Evolutionary conservation across 768 basidiomycete genomes (phyloP), one percentile per base, ranked within the genome.

Genomic region (Boletellus emodensis): DNA sequence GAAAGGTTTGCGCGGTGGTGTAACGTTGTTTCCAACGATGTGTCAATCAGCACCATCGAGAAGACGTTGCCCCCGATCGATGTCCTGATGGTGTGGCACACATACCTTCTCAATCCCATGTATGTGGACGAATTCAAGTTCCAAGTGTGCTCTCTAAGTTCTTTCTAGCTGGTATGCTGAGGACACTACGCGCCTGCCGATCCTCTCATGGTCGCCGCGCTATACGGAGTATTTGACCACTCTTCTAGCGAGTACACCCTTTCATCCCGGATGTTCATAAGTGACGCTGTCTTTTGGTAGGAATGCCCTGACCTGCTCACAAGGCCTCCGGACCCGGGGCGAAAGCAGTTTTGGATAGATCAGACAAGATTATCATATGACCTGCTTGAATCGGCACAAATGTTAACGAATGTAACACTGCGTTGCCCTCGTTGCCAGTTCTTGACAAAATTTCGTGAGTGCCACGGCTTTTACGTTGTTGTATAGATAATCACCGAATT

Each of bases 61-160:
- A 42, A 46, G 20, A 37, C 32, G 0, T 43, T 68, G n/a, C 72
- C 73, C 2, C 72, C 72, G 4, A 44, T 74, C 7, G 72, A 73
- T 28, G 72, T 74, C 2, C 54, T 68, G 36, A 71, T 73, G 71
- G 72, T 73, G 4, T 72, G 72, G 67, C 72, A 73, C 33, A 57
- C 72, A 6, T 72, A 74, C 55, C 56, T 69, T 26, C 66, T 73
- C 32, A 73, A 72, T 47, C 72, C 72, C 9, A 57, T 62, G 72
- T 70, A 53, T 2, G 44, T 24, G 12, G 10, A 7, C 17, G 28
- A 40, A 9, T 12, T 10, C 3, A 12, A n/a, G 10, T 43, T 17
- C 10, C 32, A 6, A 13, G 12, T 33, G 2, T 8, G 30, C 11
- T 36, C 38, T 28, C 20, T 15, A 3, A 26, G n/a, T 11, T 24